A percentile compares a stretch with the other conserved stretches of the same genome.
Evolutionary conservation across 345 rosid genomes (phyloP).

Genomic region (Capsella bursapastoris): DNA sequence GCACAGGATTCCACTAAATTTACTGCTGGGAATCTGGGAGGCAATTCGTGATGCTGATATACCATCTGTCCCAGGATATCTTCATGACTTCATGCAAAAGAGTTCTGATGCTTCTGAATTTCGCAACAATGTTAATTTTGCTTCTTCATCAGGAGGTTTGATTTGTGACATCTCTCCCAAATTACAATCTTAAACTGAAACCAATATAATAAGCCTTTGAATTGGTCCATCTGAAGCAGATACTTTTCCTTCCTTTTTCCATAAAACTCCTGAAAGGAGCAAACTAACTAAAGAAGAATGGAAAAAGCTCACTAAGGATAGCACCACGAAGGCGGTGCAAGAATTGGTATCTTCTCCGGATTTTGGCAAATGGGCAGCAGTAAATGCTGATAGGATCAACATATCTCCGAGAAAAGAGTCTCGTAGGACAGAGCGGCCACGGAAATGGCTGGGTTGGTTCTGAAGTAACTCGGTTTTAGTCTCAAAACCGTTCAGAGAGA

Average conservation of each 20-base stretch:
- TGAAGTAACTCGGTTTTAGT: conserved; percentile 32
- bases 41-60: conserved; percentile 52
- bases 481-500: conserved; percentile 6
- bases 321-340: conserved; percentile 68
- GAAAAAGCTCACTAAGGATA: conserved; percentile 61
- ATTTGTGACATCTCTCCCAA: conserved; percentile 16
- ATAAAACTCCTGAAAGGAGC: conserved; percentile 70
- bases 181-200: conserved; percentile 27
- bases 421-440: conserved; percentile 38
- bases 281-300: conserved; percentile 63
- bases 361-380: conserved; percentile 78
- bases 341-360: conserved; percentile 82
- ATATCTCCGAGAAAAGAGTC: conserved; percentile 55
- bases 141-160: conserved; percentile 40
- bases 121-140: conserved; percentile 16
- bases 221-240: conserved; percentile 48
- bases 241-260: conserved; percentile 66
- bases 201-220: conserved; percentile 12
- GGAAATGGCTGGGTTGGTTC: conserved; percentile 58
- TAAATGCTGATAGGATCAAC: conserved; percentile 78
- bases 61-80: conserved; percentile 47
- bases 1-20: conserved; percentile 60
- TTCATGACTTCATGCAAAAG: conserved; percentile 37
- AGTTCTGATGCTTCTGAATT: conserved; percentile 44
- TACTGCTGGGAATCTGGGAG: conserved; percentile 41